Evolutionary conservation across 2,329 filamentous ascomycete species (phyloP).

Genomic region (Xylaria hypoxylon): DNA sequence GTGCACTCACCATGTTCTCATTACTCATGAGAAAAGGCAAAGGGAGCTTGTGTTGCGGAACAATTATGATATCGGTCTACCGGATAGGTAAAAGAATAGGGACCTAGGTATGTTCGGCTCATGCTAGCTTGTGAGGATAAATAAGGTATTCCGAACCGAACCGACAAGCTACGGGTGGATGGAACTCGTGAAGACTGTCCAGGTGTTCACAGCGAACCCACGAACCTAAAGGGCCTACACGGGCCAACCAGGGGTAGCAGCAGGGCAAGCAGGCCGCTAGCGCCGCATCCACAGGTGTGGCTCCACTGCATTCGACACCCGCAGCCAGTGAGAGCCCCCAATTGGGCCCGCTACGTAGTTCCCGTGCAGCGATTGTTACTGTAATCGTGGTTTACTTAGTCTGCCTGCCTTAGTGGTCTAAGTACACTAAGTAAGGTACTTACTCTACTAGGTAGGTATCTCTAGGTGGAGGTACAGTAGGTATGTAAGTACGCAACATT

Average conservation of each 20-base stretch:
- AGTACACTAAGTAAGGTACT: background rate
- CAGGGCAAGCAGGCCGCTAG: conserved; percentile 39
- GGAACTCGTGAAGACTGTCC: conserved; percentile 22
- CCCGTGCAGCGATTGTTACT: conserved; percentile 27
- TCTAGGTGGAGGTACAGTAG: background rate
- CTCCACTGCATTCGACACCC: conserved; percentile 33
- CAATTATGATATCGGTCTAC: conserved; percentile 11
- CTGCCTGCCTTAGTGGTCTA: no score
- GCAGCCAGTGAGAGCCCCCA: conserved; percentile 43
- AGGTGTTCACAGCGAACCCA: background rate
- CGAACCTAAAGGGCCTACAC: background rate
- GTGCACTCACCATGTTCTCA: background rate
- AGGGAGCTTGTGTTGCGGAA: background rate
- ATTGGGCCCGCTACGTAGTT: conserved; percentile 41
- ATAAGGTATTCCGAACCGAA: conserved; percentile 24
- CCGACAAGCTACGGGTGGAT: conserved; percentile 33
- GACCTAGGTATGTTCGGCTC: background rate
- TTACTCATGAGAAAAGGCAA: conserved; percentile 1
- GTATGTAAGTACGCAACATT: conserved; percentile 35
- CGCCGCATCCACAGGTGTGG: conserved; percentile 15
- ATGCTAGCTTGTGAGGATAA: conserved; percentile 32
- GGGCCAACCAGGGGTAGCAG: conserved; percentile 18
- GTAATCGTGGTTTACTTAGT: conserved; percentile 23
- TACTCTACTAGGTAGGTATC: background rate
- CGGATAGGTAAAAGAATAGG: background rate